Evolutionary conservation across 148 eudicot species (phyloP), one percentile per base, ranked within the genome.

Genomic region (Limonium bicolor): DNA sequence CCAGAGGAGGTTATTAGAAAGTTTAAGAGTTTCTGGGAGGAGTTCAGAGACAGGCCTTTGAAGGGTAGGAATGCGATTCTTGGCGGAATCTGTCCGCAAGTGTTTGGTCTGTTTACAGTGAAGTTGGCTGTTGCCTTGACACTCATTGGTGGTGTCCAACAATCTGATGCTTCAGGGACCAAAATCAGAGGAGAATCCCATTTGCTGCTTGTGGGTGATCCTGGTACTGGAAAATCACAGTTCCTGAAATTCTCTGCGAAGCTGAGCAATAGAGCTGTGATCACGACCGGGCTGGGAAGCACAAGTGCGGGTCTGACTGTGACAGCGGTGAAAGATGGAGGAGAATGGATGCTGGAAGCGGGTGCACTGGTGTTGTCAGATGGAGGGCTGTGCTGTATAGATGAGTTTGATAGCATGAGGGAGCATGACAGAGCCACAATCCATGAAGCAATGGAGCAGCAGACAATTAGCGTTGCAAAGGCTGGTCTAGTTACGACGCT

Each of bases 391-490:
- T 90, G 95, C 51, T 90, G 99, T 74, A 90, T 90, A 18, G 99
- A 90, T 40, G 99, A 84, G 58, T 84, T 90, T 45, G 72, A 71
- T 68, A 88, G 99, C 72, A 90, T 90, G 99, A 75, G 95, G 61
- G 99, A 80, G 63, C 99, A 90, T 55, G 99, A 90, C 42, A 59
- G 99, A 36, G 93, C 99, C 63, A 90, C 99, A 39, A 90, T 90
- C 64, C 99, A 90, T 29, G 99, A 90, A 61, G 99, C 95, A 7
- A 90, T 90, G 99, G 99, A 90, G 75, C 99, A 90, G 55, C 99
- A 90, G 69, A 90, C 99, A 4, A 90, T 90, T 46, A 90, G 99
- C 58, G 41, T 90, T 50, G 95, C 99, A 45, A 90, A 90, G 69
- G 99, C 95, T 36, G 99, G 99, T 58, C 93, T 90, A 52, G 99